Conservation (phyloP, 257 asterid genomes). For the Cruciata laevipes region DNA sequence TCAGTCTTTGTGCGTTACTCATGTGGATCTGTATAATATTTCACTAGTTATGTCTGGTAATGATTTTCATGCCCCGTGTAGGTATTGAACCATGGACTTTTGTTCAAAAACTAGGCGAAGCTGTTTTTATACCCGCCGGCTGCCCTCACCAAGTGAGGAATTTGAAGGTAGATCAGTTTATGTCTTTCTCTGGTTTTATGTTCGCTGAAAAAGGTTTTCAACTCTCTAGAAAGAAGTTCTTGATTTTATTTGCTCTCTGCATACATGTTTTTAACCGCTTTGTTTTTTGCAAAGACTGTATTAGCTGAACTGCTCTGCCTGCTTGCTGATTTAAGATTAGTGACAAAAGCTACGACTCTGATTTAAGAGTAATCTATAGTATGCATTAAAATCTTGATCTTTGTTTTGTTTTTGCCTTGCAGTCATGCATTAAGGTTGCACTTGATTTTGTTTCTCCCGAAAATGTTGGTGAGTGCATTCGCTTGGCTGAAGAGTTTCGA, state of each 20-base stretch:
- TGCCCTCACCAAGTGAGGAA: slow-evolving; percentile 95
- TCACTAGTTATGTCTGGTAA: neutral
- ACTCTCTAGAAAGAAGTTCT: neutral
- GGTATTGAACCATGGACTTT: slow-evolving; percentile 94
- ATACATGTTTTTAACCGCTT: no score
- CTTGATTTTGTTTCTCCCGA: slow-evolving; percentile 30
- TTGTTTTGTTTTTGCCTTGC: slow-evolving; percentile 1
- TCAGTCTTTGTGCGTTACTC: slow-evolving; percentile 19
- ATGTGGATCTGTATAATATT: neutral
- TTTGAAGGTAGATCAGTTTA: slow-evolving; percentile 23
- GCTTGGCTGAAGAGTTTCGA: slow-evolving; percentile 26
- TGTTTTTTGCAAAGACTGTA: no score
- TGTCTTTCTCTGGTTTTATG: no score
- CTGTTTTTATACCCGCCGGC: slow-evolving; percentile 86
- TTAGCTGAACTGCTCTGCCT: no score
- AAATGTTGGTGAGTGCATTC: slow-evolving; percentile 20
- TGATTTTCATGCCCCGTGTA: slow-evolving; percentile 17
- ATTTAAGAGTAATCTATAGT: no score
- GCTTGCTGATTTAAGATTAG: no score
- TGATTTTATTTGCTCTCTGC: neutral
- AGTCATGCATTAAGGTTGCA: slow-evolving; percentile 35
- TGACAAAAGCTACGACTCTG: no score
- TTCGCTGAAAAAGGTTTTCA: neutral
- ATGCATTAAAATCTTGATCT: neutral
- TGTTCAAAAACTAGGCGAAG: slow-evolving; percentile 75